Conservation (phyloP, 116 monocot genomes). For the Phalaenopsis hybrid region DNA sequence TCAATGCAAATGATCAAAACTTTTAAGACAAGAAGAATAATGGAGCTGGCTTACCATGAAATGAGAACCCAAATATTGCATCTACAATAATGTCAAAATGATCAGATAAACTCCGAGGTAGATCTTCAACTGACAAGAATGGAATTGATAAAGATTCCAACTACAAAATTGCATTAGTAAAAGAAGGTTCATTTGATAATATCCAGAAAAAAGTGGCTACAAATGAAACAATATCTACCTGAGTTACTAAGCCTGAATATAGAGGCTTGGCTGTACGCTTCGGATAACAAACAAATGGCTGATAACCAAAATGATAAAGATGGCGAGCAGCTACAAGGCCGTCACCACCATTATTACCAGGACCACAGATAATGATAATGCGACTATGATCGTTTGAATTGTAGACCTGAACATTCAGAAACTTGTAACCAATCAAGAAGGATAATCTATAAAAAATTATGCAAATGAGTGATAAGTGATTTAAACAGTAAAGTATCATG, state of each 20-base stretch:
- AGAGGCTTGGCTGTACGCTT: constrained; percentile 72
- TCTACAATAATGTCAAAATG: constrained; percentile 83
- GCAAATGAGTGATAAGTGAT: neutral
- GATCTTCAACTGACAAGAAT: constrained; percentile 69
- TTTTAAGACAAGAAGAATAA: neutral
- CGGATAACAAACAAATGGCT: constrained; percentile 75
- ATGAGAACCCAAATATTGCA: constrained; percentile 96
- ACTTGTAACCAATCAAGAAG: constrained; percentile 5
- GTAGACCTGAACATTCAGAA: constrained; percentile 51
- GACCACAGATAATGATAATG: constrained; percentile 76
- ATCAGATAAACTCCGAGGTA: constrained; percentile 59
- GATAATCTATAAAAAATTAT: neutral
- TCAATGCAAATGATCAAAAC: neutral
- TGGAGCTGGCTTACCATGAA: constrained; percentile 56
- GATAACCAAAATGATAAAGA: constrained; percentile 85
- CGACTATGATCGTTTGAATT: constrained; percentile 53
- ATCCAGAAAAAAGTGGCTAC: neutral
- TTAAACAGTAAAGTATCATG: neutral
- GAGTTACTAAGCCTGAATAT: constrained; percentile 73
- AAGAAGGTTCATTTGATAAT: neutral
- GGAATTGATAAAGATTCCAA: constrained; percentile 70
- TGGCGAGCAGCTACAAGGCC: constrained; percentile 93
- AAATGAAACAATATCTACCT: constrained; percentile 34
- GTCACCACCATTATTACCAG: constrained; percentile 98
- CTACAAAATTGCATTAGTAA: constrained; percentile 36